A percentile compares a stretch with the other conserved stretches of the same genome.
These are phyloP conservation scores for Diaporthe sp. DNA, from an alignment of 2,329 filamentous ascomycete species.

Conservation along the genomic window DNA sequence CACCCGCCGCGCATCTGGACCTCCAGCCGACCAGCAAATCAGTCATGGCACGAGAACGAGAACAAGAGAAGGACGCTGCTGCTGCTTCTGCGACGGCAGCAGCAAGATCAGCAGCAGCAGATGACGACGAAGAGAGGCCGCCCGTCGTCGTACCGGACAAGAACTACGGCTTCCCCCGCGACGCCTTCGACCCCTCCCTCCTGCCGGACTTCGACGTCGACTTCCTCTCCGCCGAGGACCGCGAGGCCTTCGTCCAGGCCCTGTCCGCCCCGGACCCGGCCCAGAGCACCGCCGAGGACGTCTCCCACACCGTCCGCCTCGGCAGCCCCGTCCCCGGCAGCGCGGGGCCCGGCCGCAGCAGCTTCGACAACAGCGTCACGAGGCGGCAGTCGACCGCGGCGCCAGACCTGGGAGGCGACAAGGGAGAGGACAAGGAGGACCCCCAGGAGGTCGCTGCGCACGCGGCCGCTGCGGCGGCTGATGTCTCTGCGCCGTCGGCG, in stretches of 20 bases:
- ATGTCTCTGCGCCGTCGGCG: conserved; percentile 43
- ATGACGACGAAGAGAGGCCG: conserved; percentile 35
- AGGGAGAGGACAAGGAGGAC: conserved; percentile 43
- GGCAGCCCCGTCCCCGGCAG: conserved; percentile 51
- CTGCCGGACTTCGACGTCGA: conserved; percentile 86
- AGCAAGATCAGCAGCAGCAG: conserved; percentile 24
- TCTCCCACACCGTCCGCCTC: conserved; percentile 53
- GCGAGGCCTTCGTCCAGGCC: conserved; percentile 84
- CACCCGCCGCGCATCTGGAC: conserved; percentile 2
- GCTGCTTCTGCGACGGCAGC: conserved; percentile 6
- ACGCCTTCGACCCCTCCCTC: conserved; percentile 75
- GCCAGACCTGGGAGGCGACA: conserved; percentile 45
- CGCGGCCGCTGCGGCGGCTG: conserved; percentile 54
- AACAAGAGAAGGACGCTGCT: not conserved
- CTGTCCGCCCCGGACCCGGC: conserved; percentile 84
- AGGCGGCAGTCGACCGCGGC: conserved; percentile 54
- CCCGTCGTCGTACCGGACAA: conserved; percentile 47
- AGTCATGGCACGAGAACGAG: not conserved
- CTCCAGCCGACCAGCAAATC: conserved; percentile 12
- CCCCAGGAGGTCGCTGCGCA: conserved; percentile 52
- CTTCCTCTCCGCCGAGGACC: conserved; percentile 79
- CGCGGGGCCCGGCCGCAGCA: conserved; percentile 51
- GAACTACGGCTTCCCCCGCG: conserved; percentile 69
- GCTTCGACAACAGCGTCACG: conserved; percentile 52
- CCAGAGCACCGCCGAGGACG: conserved; percentile 71